phyloP scores from a whole-genome alignment of 345 rosid species.

The Linum usitatissimum region DNA sequence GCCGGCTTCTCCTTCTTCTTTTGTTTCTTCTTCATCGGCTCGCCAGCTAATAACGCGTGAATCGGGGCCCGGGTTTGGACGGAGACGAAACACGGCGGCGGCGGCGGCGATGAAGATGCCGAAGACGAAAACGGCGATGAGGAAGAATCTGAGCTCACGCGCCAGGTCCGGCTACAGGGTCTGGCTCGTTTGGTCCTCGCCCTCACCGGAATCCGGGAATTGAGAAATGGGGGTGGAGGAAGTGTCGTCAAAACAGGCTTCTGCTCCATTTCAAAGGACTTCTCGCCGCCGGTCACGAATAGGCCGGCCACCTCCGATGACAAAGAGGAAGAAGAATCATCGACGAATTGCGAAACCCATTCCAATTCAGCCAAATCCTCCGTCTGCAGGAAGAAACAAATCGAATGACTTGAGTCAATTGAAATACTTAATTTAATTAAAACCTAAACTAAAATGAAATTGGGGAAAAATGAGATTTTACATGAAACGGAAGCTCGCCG shows the following conservation, averaged over 20 bases:
- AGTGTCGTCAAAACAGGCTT: conserved; percentile 2
- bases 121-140: conserved; percentile 19
- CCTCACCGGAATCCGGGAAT: conserved; percentile 26
- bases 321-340: conserved; percentile 28
- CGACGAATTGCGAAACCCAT: conserved; percentile 49
- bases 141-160: conserved; percentile 20
- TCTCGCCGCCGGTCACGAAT: conserved; percentile 8
- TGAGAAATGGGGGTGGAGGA: conserved; percentile 14
- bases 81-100: neutral
- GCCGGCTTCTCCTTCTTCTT: conserved; percentile 28
- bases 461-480: neutral
- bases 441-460: neutral
- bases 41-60: conserved; percentile 1
- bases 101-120: conserved; percentile 9
- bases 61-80: conserved; percentile 1
- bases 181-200: conserved; percentile 36
- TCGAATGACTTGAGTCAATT: neutral
- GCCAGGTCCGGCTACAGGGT: conserved; percentile 21
- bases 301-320: conserved; percentile 19
- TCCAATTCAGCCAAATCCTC: conserved; percentile 44
- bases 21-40: conserved; percentile 25
- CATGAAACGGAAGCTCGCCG: conserved; percentile 32
- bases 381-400: conserved; percentile 17
- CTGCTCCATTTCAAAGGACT: conserved; percentile 13
- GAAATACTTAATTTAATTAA: neutral